Conservation (phyloP, 768 basidiomycete species). For the Lactarius deliciosus region DNA sequence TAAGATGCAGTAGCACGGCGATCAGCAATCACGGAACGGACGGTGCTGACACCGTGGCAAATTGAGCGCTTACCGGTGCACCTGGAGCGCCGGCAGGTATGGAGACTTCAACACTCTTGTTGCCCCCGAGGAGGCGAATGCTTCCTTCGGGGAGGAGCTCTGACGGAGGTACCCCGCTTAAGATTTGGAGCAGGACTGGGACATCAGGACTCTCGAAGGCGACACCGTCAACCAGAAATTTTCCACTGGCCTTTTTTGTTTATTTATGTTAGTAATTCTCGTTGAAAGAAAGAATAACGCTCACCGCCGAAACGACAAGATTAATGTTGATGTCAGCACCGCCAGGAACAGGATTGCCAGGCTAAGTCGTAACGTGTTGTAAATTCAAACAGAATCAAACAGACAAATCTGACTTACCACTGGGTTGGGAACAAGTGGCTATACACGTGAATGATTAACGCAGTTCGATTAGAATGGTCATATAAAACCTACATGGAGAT, state of each 20-base stretch:
- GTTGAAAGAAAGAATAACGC: not conserved
- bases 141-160: constrained; percentile 48
- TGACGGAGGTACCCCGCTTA: constrained; percentile 35
- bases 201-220: constrained; percentile 41
- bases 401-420: constrained; percentile 11
- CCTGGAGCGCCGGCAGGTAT: not conserved
- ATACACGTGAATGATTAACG: constrained; percentile 11
- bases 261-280: not conserved
- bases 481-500: constrained; percentile 19
- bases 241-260: not conserved
- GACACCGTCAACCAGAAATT: constrained; percentile 39
- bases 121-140: constrained; percentile 45
- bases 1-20: no score
- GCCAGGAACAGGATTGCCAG: not conserved
- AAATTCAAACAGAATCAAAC: not conserved
- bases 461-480: not conserved
- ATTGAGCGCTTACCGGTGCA: not conserved
- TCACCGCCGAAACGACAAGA: constrained; percentile 6
- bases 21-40: not conserved
- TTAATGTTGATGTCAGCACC: constrained; percentile 19
- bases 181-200: constrained; percentile 57
- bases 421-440: constrained; percentile 11
- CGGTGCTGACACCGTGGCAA: not conserved
- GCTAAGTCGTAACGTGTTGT: not conserved
- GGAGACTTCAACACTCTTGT: constrained; percentile 47